phyloP scores from a whole-genome alignment of 192 early-diverging fungal species.

The Rhizophagus clarus region DNA sequence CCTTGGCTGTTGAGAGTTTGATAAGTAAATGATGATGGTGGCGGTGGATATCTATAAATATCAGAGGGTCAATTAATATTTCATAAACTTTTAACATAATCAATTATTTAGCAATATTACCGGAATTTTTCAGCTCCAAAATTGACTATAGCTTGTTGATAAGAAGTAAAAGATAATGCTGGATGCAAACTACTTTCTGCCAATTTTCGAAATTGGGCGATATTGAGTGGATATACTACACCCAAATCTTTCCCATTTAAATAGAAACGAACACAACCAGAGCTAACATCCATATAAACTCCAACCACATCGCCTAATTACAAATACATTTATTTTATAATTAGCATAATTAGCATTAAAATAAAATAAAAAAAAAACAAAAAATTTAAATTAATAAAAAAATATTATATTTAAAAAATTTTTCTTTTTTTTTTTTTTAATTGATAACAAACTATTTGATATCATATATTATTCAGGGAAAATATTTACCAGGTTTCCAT shows the following conservation, averaged over 20 bases:
- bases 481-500: conserved; percentile 47
- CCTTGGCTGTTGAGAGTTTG: conserved; percentile 41
- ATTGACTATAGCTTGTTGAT: conserved; percentile 67
- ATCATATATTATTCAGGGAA: not conserved
- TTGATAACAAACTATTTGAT: not conserved
- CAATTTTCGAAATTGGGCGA: conserved; percentile 40
- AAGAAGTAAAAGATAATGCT: conserved; percentile 71
- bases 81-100: not conserved
- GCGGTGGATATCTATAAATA: conserved; percentile 40
- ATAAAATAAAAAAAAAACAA: too few relatives aligned
- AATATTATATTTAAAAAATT: too few relatives aligned
- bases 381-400: too few relatives aligned
- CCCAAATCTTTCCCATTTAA: conserved; percentile 74
- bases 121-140: conserved; percentile 63
- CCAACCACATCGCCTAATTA: conserved; percentile 54
- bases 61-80: not conserved
- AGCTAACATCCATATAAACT: conserved; percentile 30
- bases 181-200: conserved; percentile 59
- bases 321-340: too few relatives aligned
- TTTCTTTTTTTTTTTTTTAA: too few relatives aligned
- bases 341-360: too few relatives aligned
- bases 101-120: conserved; percentile 28
- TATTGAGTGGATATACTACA: conserved; percentile 43
- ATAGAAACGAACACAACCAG: conserved; percentile 37
- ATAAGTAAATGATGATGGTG: conserved; percentile 33